These are phyloP conservation scores for Hevea brasiliensis DNA, from an alignment of 345 rosid species.

Conservation along the genomic window DNA sequence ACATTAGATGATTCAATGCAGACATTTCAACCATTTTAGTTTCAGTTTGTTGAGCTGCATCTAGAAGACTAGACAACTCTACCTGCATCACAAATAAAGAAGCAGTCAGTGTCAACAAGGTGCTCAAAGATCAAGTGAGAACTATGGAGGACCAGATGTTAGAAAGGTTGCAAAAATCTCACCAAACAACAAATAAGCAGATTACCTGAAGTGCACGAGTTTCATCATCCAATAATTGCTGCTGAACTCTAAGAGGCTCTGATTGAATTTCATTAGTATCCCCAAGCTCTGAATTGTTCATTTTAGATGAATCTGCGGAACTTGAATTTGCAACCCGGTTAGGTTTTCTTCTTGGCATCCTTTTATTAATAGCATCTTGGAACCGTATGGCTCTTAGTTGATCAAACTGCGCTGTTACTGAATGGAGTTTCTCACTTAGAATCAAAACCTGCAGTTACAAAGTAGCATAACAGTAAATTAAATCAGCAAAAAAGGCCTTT, in stretches of 20 bases:
- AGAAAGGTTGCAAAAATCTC: background rate
- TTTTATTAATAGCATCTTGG: constrained; percentile 81
- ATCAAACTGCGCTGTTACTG: constrained; percentile 77
- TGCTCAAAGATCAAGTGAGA: constrained; percentile 27
- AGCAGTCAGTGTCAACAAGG: background rate
- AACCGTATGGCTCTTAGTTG: constrained; percentile 84
- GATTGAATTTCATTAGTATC: constrained; percentile 50
- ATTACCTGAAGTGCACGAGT: constrained; percentile 91
- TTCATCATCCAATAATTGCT: constrained; percentile 81
- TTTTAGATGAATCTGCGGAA: constrained; percentile 37
- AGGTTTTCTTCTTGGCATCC: constrained; percentile 73
- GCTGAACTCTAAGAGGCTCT: constrained; percentile 60
- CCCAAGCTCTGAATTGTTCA: constrained; percentile 36
- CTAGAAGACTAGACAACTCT: constrained; percentile 80
- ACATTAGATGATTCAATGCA: constrained; percentile 89
- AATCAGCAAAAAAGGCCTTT: constrained; percentile 8
- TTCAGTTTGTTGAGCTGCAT: constrained; percentile 83
- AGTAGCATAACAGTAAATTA: constrained; percentile 11
- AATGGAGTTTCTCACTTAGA: constrained; percentile 78
- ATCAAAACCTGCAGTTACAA: constrained; percentile 59
- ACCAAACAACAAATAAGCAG: constrained; percentile 14
- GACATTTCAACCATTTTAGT: constrained; percentile 99
- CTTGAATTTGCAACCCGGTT: constrained; percentile 43
- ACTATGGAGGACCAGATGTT: background rate
- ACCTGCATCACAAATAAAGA: constrained; percentile 47